Evolutionary conservation across 2,329 filamentous ascomycete genomes (phyloP).

Genomic region (Rhynchosporium secalis): DNA sequence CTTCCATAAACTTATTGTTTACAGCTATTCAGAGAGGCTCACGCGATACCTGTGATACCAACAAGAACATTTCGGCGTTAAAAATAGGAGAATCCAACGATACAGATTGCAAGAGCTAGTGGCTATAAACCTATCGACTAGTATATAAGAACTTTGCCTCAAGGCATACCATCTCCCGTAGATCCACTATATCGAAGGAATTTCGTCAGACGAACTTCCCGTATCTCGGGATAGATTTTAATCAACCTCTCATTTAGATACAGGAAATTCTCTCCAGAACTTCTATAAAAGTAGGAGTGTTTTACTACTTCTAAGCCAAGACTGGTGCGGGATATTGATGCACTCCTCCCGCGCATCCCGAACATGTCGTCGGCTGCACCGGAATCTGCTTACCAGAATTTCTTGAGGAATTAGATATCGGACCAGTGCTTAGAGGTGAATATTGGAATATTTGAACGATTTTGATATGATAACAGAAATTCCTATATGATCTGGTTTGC

Average conservation of each 20-base stretch:
- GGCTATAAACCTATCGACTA: too few relatives aligned
- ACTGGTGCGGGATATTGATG: conserved; percentile 14
- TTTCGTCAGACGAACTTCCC: conserved; percentile 14
- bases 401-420: not conserved
- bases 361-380: conserved; percentile 3
- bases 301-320: conserved; percentile 3
- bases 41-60: too few relatives aligned
- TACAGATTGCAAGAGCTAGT: too few relatives aligned
- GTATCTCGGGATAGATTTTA: not conserved
- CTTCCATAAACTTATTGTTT: too few relatives aligned
- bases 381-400: not conserved
- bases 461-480: not conserved
- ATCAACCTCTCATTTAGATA: not conserved
- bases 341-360: conserved; percentile 16
- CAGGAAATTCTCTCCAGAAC: conserved; percentile 14
- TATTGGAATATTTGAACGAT: not conserved
- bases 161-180: not conserved
- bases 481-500: not conserved
- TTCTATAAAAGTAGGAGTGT: not conserved
- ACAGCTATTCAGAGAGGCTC: too few relatives aligned
- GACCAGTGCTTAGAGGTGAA: not conserved
- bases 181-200: not conserved
- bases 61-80: too few relatives aligned
- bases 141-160: conserved; percentile 10
- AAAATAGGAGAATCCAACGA: too few relatives aligned